Base-by-base conservation (phyloP, 163 green algal species). In the Chlamydomonas reinhardtii region DNA sequence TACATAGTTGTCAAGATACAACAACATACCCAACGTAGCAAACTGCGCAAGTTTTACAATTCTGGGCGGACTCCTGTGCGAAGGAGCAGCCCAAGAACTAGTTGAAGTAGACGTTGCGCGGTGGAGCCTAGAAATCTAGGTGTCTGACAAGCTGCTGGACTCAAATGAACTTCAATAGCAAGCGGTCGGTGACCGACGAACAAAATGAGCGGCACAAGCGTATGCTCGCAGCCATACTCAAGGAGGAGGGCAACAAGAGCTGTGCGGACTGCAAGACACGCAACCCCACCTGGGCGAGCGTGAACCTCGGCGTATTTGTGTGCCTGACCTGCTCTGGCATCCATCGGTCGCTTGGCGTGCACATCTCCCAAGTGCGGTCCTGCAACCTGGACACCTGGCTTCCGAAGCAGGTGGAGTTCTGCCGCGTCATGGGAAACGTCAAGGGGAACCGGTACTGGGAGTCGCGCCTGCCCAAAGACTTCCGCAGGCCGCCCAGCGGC, bases 321-420 rank as follows among this genome's bases (percentile, higher is more conserved):
- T 99, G 97, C 92, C 92, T 99, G 29, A 97, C 97, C 59, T 99
- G 97, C 94, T 97, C 93, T 11, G 96, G 95, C 43, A 94, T 97
- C 27, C 96, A 98, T 82, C 88, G 95, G 77, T 97, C 92, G 32
- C 90, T 99, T 34, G 97, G 97, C 14, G 97, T 99, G 37, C 97
- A 99, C 92, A 95, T 98, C 68, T 79, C 66, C 20, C 97, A 99
- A 90, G 97, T 99, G 24, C 92, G 97, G 27, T 99, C 97, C 16
- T 98, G 96, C 77, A 99, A 96, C 65, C 87, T 99, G 85, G 97
- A 99, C 94, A 99, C 97, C 25, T 99, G 98, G 98, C 93, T 99
- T 35, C 98, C 97, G 15, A 95, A 98, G 77, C 98, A 99, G 89
- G 96, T 99, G 22, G 96, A 95, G 24, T 99, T 99, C 89, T 91